A percentile compares a stretch with the other conserved stretches of the same genome.
Conservation (phyloP, 306 rosid genomes). For the Vigna mungo region DNA sequence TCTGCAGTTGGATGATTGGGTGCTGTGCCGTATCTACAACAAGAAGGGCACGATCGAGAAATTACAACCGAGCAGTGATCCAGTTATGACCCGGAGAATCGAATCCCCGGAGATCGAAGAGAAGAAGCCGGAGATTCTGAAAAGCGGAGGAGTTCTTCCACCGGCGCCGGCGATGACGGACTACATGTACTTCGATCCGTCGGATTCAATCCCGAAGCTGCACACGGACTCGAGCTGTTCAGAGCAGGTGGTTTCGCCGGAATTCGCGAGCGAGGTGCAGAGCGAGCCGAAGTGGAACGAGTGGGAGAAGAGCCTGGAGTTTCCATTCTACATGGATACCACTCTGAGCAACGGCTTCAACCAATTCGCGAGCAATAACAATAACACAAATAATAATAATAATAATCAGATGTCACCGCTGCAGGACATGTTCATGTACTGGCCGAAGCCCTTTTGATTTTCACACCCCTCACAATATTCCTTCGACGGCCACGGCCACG, state of each 20-base stretch:
- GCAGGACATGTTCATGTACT: slow-evolving; percentile 86
- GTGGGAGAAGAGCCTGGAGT: slow-evolving; percentile 72
- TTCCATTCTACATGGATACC: slow-evolving; percentile 66
- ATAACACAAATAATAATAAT: neutral
- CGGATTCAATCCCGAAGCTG: slow-evolving; percentile 83
- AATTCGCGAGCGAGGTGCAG: slow-evolving; percentile 86
- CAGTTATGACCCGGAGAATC: neutral
- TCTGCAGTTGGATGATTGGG: slow-evolving; percentile 98
- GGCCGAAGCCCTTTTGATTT: slow-evolving; percentile 61
- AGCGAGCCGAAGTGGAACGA: slow-evolving; percentile 91
- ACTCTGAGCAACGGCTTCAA: slow-evolving; percentile 34
- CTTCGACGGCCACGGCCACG: too few species aligned
- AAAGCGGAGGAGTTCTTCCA: slow-evolving; percentile 10
- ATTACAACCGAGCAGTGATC: slow-evolving; percentile 32
- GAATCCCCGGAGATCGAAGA: slow-evolving; percentile 61
- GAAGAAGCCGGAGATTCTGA: slow-evolving; percentile 63
- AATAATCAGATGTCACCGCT: slow-evolving; percentile 79
- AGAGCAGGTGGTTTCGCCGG: slow-evolving; percentile 96
- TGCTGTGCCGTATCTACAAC: slow-evolving; percentile 93
- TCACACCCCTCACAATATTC: neutral
- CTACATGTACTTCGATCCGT: slow-evolving; percentile 61
- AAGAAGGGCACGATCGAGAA: slow-evolving; percentile 78
- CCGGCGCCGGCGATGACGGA: slow-evolving; percentile 57
- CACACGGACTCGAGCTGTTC: slow-evolving; percentile 97
- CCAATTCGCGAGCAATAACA: neutral